Conservation (phyloP, 257 asterid genomes). For the Salvia miltiorrhiza region DNA sequence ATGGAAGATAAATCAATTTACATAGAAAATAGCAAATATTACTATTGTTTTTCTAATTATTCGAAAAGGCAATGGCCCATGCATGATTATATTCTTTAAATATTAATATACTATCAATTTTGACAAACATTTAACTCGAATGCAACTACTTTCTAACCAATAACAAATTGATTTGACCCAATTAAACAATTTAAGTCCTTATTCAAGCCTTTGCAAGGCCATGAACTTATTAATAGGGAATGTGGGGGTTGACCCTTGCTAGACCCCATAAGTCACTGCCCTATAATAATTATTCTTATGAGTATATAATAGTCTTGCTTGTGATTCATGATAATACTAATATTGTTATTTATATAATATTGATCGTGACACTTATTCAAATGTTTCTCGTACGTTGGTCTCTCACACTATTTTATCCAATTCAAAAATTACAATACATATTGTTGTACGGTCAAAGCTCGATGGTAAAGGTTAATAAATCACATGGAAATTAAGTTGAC, state of each 20-base stretch:
- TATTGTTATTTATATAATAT: background rate
- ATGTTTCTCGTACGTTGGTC: too few relatives aligned
- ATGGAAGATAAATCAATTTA: background rate
- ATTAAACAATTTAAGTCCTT: constrained; percentile 19
- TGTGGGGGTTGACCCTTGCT: constrained; percentile 22
- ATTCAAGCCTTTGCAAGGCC: background rate
- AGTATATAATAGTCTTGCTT: background rate
- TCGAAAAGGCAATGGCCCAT: constrained; percentile 25
- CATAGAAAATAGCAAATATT: background rate
- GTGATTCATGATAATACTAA: background rate
- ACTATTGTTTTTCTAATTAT: background rate
- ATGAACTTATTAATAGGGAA: background rate
- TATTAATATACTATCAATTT: background rate
- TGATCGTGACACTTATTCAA: background rate
- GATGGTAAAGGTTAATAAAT: background rate
- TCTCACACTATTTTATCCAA: too few relatives aligned
- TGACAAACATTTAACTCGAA: constrained; percentile 1
- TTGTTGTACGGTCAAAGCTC: background rate
- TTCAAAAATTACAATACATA: too few relatives aligned
- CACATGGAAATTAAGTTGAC: background rate
- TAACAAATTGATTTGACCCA: constrained; percentile 28
- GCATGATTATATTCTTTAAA: background rate
- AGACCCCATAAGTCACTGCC: constrained; percentile 27
- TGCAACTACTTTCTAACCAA: constrained; percentile 23
- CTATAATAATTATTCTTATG: background rate